Evolutionary conservation across 495 filamentous ascomycete genomes (phyloP).

Genomic region (Penicillium cinerascens): DNA sequence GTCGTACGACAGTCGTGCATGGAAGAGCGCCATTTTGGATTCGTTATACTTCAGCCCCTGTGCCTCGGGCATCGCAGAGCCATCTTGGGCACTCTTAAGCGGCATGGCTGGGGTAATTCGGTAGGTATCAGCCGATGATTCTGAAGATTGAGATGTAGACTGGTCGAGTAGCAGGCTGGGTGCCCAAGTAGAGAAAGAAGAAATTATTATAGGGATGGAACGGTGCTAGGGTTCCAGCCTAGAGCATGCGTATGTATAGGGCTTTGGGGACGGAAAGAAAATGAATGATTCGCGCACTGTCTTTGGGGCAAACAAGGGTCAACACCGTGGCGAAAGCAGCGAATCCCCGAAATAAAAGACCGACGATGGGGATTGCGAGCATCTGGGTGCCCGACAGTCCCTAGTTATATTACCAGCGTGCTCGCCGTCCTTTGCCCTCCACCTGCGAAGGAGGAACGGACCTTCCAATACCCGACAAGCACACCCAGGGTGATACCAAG

Average conservation of each 20-base stretch:
- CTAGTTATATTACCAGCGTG: slow-evolving; percentile 18
- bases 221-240: neutral
- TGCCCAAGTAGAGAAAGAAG: neutral
- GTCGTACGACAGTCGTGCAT: slow-evolving; percentile 38
- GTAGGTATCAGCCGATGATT: neutral
- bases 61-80: slow-evolving; percentile 31
- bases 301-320: slow-evolving; percentile 7
- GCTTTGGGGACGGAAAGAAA: neutral
- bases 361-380: neutral
- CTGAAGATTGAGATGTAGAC: neutral
- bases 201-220: neutral
- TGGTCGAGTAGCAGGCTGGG: neutral
- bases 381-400: neutral
- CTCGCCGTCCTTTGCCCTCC: slow-evolving; percentile 4
- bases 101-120: slow-evolving; percentile 23
- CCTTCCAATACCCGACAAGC: slow-evolving; percentile 21
- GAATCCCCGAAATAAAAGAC: slow-evolving; percentile 9
- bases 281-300: neutral
- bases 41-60: slow-evolving; percentile 42
- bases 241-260: neutral
- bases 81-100: slow-evolving; percentile 25
- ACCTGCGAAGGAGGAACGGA: slow-evolving; percentile 2
- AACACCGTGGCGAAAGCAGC: neutral
- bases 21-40: slow-evolving; percentile 43
- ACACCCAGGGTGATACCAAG: slow-evolving; percentile 21